phyloP scores from a whole-genome alignment of 495 filamentous ascomycete genomes.

The Aspergillus wentii region DNA sequence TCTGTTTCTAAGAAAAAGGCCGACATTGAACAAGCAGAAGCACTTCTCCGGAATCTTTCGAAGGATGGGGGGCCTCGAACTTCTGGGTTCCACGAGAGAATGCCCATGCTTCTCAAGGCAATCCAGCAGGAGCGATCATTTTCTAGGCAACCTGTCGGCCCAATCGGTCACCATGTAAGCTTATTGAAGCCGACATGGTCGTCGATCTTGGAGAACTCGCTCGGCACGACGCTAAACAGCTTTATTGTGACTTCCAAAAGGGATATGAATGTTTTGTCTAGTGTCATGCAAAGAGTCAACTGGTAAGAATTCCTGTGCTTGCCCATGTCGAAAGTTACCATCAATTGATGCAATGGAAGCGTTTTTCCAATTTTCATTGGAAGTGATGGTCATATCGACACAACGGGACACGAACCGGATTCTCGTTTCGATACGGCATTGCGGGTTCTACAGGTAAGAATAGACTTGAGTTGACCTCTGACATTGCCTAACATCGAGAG shows the following conservation, averaged over 20 bases:
- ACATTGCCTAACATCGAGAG: conserved; percentile 9
- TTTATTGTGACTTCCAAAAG: conserved; percentile 76
- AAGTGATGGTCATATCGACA: conserved; percentile 53
- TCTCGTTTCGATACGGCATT: conserved; percentile 67
- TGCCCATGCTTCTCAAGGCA: conserved; percentile 58
- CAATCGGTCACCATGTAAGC: conserved; percentile 70
- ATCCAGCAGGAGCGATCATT: conserved; percentile 68
- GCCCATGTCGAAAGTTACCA: conserved; percentile 10
- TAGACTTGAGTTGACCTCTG: neutral
- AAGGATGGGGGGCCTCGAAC: conserved; percentile 47
- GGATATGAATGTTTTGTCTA: conserved; percentile 59
- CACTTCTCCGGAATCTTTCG: conserved; percentile 39
- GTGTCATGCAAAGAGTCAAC: conserved; percentile 55
- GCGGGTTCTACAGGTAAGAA: conserved; percentile 60
- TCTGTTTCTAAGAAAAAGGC: conserved; percentile 25
- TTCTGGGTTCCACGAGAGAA: conserved; percentile 53
- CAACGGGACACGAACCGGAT: conserved; percentile 67
- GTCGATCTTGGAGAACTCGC: conserved; percentile 67
- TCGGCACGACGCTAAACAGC: conserved; percentile 59
- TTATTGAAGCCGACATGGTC: conserved; percentile 80
- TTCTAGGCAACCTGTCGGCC: conserved; percentile 69
- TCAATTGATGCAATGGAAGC: conserved; percentile 22
- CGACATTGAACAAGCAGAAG: conserved; percentile 41
- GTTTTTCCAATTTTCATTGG: conserved; percentile 63
- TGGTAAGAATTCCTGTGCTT: conserved; percentile 36